Conservation (phyloP, 352 stramenopile species). For the Phytophthora vignae region DNA sequence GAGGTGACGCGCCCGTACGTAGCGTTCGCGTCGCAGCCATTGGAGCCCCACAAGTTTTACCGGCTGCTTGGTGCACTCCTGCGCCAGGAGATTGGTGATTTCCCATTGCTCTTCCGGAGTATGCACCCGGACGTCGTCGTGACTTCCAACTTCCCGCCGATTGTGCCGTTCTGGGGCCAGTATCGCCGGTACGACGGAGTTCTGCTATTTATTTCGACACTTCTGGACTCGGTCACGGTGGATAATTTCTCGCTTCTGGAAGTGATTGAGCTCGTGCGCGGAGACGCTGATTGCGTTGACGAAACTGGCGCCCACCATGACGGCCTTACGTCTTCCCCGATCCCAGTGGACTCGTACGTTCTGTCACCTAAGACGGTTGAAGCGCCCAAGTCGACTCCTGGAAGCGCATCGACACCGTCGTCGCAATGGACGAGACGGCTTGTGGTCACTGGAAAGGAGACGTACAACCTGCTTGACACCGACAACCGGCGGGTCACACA, state of each 20-base stretch:
- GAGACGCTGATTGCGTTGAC: slow-evolving; percentile 73
- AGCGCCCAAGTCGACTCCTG: slow-evolving; percentile 28
- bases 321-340: slow-evolving; percentile 32
- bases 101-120: slow-evolving; percentile 78
- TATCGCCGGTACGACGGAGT: slow-evolving; percentile 86
- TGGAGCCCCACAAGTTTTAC: slow-evolving; percentile 81
- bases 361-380: slow-evolving; percentile 40
- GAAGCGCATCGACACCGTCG: slow-evolving; percentile 56
- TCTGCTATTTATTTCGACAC: slow-evolving; percentile 83
- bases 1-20: slow-evolving; percentile 58
- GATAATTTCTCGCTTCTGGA: slow-evolving; percentile 78
- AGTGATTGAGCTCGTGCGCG: slow-evolving; percentile 78
- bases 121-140: slow-evolving; percentile 82
- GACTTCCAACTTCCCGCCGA: slow-evolving; percentile 87
- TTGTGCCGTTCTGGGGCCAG: slow-evolving; percentile 87
- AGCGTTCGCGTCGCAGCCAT: slow-evolving; percentile 75
- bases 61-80: slow-evolving; percentile 69
- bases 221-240: slow-evolving; percentile 78
- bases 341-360: slow-evolving; percentile 41
- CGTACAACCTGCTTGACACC: slow-evolving; percentile 72
- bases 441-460: slow-evolving; percentile 87
- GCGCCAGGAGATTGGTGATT: slow-evolving; percentile 75
- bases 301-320: slow-evolving; percentile 45
- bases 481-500: slow-evolving; percentile 75
- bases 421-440: slow-evolving; percentile 75